These are phyloP conservation scores for Rhodamnia argentea DNA, from an alignment of 345 rosid species.

Conservation along the genomic window DNA sequence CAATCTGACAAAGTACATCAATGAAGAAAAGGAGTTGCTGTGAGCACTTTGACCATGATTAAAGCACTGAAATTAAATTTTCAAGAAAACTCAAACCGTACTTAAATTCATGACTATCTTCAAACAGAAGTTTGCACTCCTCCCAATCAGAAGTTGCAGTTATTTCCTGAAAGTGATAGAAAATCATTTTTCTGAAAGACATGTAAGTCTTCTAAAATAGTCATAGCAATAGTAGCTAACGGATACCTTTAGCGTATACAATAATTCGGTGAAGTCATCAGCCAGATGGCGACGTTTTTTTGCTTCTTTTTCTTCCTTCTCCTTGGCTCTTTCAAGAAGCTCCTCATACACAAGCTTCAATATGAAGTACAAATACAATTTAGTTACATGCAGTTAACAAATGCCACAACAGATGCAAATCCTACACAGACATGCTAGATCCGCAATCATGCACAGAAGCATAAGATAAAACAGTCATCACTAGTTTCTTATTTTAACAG, in stretches of 20 bases:
- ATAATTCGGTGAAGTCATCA: constrained; percentile 71
- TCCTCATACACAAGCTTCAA: constrained; percentile 81
- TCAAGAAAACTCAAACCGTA: constrained; percentile 5
- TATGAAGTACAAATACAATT: not conserved
- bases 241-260: constrained; percentile 58
- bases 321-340: constrained; percentile 72
- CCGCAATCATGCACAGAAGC: not conserved
- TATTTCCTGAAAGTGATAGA: constrained; percentile 53
- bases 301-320: constrained; percentile 95
- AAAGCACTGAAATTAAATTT: not conserved
- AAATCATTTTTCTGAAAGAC: not conserved
- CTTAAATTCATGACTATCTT: constrained; percentile 84
- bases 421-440: not conserved
- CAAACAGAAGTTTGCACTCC: constrained; percentile 56
- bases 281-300: constrained; percentile 79
- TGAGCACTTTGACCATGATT: not conserved
- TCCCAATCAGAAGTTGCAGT: constrained; percentile 78
- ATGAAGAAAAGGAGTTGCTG: not conserved
- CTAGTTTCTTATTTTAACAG: not conserved
- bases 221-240: not conserved
- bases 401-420: not conserved
- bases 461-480: not conserved
- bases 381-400: not conserved
- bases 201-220: not conserved
- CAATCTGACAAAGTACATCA: constrained; percentile 27